Percentiles rank a stretch among this genome's conserved stretches.
phyloP scores from a whole-genome alignment of 2,329 filamentous ascomycete genomes.

The Nigrograna mackinnonii region DNA sequence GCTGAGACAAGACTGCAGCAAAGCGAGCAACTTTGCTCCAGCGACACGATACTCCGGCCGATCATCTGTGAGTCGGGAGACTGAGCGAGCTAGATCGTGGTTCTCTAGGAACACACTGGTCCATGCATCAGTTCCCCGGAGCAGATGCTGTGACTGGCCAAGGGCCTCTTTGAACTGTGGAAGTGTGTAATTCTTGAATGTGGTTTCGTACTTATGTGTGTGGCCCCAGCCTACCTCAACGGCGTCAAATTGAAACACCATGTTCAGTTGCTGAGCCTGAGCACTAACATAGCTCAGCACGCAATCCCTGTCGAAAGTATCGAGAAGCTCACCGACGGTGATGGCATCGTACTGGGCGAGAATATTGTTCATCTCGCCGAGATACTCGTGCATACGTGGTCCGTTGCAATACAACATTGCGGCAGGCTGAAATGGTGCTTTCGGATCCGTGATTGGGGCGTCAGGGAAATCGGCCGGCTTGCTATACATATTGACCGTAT shows the following conservation, averaged over 20 bases:
- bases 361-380: conserved; percentile 56
- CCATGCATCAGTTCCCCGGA: conserved; percentile 55
- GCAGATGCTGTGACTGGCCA: conserved; percentile 51
- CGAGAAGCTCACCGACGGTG: conserved; percentile 63
- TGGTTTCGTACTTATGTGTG: conserved; percentile 32
- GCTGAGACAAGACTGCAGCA: conserved; percentile 51
- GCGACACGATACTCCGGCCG: conserved; percentile 47
- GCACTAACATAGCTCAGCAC: conserved; percentile 48
- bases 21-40: conserved; percentile 58
- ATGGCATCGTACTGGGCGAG: conserved; percentile 61
- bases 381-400: conserved; percentile 61
- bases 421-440: conserved; percentile 51
- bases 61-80: conserved; percentile 58
- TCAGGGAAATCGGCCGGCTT: conserved; percentile 49
- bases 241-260: conserved; percentile 55
- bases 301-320: conserved; percentile 45
- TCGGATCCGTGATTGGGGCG: conserved; percentile 44
- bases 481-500: conserved; percentile 54
- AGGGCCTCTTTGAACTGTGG: conserved; percentile 47
- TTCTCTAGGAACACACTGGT: conserved; percentile 66
- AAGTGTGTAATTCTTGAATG: conserved; percentile 42
- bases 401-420: conserved; percentile 59
- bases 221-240: conserved; percentile 37
- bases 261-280: conserved; percentile 47
- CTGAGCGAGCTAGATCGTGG: conserved; percentile 62